Evolutionary conservation across 2,329 filamentous ascomycete species (phyloP).

Genomic region (Lachnellula willkommii): DNA sequence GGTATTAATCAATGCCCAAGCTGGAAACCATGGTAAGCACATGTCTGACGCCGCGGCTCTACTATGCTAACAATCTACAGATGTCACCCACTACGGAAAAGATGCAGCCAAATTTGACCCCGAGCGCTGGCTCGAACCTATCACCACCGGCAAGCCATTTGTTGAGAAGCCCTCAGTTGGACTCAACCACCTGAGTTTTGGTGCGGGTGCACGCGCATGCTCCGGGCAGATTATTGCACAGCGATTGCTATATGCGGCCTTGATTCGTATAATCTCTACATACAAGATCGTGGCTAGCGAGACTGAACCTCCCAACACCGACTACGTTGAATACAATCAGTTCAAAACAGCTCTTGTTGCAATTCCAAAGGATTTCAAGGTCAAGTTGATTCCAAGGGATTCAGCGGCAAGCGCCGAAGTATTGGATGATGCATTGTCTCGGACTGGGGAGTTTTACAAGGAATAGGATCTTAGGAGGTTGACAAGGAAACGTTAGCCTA

Average conservation of each 20-base stretch:
- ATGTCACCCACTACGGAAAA: slow-evolving; percentile 44
- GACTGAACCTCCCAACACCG: slow-evolving; percentile 50
- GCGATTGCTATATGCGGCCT: slow-evolving; percentile 44
- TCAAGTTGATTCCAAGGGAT: slow-evolving; percentile 50
- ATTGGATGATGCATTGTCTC: slow-evolving; percentile 20
- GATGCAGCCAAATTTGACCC: slow-evolving; percentile 43
- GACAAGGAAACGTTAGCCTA: too few relatives aligned
- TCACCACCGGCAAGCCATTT: slow-evolving; percentile 29
- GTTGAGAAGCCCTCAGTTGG: slow-evolving; percentile 30
- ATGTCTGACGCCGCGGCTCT: slow-evolving; percentile 31
- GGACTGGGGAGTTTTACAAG: slow-evolving; percentile 24
- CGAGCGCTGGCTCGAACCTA: slow-evolving; percentile 59
- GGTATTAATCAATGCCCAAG: slow-evolving; percentile 51
- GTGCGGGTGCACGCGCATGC: slow-evolving; percentile 47
- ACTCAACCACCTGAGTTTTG: slow-evolving; percentile 45
- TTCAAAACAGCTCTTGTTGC: slow-evolving; percentile 55
- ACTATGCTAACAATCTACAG: slow-evolving; percentile 24
- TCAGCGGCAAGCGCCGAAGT: slow-evolving; percentile 12
- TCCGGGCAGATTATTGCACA: slow-evolving; percentile 46
- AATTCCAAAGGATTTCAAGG: slow-evolving; percentile 54
- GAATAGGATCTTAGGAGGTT: slow-evolving; percentile 8
- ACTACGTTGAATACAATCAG: slow-evolving; percentile 58
- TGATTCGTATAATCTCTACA: slow-evolving; percentile 43
- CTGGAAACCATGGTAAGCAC: slow-evolving; percentile 52
- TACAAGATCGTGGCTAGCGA: slow-evolving; percentile 47